phyloP scores from a whole-genome alignment of 2,329 filamentous ascomycete genomes.

The Cercospora sp. region DNA sequence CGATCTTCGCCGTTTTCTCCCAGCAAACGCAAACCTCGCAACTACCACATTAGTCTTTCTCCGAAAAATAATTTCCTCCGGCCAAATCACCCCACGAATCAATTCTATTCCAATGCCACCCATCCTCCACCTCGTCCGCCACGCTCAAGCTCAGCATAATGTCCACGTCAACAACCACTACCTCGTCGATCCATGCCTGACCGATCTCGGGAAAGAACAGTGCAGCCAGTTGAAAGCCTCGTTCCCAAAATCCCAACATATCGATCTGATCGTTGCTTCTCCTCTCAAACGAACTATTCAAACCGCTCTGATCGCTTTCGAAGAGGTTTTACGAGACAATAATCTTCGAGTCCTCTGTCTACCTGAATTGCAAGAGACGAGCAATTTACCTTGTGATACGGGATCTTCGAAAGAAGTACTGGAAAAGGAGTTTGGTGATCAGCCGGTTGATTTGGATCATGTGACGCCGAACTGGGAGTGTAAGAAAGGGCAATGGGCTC shows the following conservation, averaged over 20 bases:
- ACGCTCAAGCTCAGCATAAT: conserved; percentile 78
- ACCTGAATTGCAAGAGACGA: conserved; percentile 77
- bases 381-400: conserved; percentile 71
- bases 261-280: conserved; percentile 74
- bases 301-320: conserved; percentile 72
- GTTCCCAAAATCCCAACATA: conserved; percentile 65
- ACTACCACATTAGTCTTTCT: not conserved
- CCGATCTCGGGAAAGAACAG: conserved; percentile 72
- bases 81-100: not conserved
- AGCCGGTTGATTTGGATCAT: conserved; percentile 62
- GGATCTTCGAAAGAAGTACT: conserved; percentile 62
- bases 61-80: not conserved
- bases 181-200: conserved; percentile 76
- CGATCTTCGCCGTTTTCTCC: not conserved
- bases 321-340: conserved; percentile 50
- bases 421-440: conserved; percentile 59
- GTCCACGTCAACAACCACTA: conserved; percentile 66
- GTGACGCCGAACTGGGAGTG: conserved; percentile 68
- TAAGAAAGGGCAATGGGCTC: conserved; percentile 57
- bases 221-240: conserved; percentile 61
- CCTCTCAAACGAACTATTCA: conserved; percentile 79
- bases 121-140: conserved; percentile 65
- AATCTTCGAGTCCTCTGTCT: conserved; percentile 62
- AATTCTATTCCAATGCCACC: conserved; percentile 35
- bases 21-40: not conserved